Evolutionary conservation across 768 basidiomycete species (phyloP).

Genomic region (Baorangia bicolor): DNA sequence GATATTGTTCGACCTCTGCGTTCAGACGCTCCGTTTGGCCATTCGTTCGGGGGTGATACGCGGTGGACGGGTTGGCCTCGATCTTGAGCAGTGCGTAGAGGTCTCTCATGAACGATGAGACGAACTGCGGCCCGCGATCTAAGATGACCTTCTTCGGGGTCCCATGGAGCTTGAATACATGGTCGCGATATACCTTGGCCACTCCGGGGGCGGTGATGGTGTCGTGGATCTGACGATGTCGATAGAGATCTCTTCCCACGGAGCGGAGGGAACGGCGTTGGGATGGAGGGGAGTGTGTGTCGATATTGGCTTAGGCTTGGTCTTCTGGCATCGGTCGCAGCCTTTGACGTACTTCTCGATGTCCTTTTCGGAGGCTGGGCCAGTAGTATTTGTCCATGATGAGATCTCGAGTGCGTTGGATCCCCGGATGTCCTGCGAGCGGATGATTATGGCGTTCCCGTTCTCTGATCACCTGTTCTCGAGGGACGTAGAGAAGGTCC

Average conservation of each 20-base stretch:
- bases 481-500: background rate
- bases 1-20: background rate
- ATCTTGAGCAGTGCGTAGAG: background rate
- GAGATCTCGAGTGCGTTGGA: background rate
- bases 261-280: background rate
- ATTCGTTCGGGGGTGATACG: background rate
- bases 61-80: background rate
- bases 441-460: background rate
- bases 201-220: slow-evolving; percentile 17
- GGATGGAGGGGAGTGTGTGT: background rate
- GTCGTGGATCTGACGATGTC: slow-evolving; percentile 12
- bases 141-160: too few relatives aligned
- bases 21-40: background rate
- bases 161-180: slow-evolving; percentile 30
- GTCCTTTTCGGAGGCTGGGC: background rate
- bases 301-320: background rate
- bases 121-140: too few relatives aligned
- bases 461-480: background rate
- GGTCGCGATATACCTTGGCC: slow-evolving; percentile 18
- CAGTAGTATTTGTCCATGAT: background rate
- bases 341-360: background rate
- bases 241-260: background rate
- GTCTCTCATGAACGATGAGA: background rate
- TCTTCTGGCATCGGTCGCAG: background rate
- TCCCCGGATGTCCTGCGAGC: background rate